phyloP scores from a whole-genome alignment of 2,329 filamentous ascomycete genomes.

The Sodiomyces alkalinus region DNA sequence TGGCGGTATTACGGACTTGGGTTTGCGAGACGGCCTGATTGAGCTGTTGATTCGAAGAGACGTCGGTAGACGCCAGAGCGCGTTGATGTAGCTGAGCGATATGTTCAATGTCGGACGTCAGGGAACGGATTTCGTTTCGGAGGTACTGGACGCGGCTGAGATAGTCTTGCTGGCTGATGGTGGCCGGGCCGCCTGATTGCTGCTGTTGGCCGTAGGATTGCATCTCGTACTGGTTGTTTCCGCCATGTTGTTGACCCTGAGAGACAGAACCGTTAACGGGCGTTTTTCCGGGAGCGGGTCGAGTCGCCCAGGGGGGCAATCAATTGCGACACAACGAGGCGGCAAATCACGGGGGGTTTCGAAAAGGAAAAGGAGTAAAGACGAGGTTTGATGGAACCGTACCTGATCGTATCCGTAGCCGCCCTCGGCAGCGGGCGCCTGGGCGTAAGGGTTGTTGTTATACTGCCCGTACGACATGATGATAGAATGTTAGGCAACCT shows the following conservation, averaged over 20 bases:
- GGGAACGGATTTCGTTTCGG: conserved; percentile 50
- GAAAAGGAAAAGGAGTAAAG: no score
- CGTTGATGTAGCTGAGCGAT: conserved; percentile 60
- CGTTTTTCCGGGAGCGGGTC: background rate
- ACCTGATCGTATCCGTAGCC: conserved; percentile 31
- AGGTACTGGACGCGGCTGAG: conserved; percentile 50
- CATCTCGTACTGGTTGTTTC: conserved; percentile 36
- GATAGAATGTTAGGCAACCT: conserved; percentile 6
- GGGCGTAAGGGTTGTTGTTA: conserved; percentile 49
- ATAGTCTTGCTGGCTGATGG: conserved; percentile 50
- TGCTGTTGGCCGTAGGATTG: conserved; percentile 28
- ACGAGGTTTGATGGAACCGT: conserved; percentile 12
- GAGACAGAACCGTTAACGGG: no score
- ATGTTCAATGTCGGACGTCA: conserved; percentile 51
- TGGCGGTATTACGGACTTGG: conserved; percentile 56
- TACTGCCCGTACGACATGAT: conserved; percentile 49
- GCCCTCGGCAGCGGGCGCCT: conserved; percentile 30
- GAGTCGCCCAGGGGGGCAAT: background rate
- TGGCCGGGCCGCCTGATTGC: conserved; percentile 10
- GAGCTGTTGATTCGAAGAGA: conserved; percentile 36
- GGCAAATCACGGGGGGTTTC: no score
- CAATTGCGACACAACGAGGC: conserved; percentile 1
- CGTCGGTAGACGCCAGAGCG: conserved; percentile 50
- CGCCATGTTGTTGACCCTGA: conserved; percentile 9
- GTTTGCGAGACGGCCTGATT: conserved; percentile 56